Evolutionary conservation across 2,329 filamentous ascomycete genomes (phyloP).

Genomic region (Trichoderma polysporum): DNA sequence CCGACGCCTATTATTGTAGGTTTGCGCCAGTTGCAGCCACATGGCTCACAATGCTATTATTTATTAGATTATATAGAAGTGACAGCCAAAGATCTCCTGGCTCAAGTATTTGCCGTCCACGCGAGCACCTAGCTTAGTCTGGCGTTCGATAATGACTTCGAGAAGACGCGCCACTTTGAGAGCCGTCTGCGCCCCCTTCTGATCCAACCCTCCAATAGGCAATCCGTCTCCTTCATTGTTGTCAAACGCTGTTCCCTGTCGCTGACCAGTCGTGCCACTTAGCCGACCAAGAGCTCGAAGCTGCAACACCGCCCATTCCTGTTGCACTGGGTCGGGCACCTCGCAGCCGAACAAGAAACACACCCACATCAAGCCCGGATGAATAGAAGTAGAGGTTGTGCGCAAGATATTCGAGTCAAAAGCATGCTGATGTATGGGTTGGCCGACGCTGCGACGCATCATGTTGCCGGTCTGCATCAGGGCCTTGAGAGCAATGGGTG

Average conservation of each 20-base stretch:
- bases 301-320: conserved; percentile 7
- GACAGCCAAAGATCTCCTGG: conserved; percentile 8
- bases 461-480: background rate
- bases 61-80: conserved; percentile 6
- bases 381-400: background rate
- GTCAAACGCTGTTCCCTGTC: background rate
- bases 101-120: conserved; percentile 11
- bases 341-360: conserved; percentile 3
- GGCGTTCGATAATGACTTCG: conserved; percentile 5
- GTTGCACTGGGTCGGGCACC: background rate
- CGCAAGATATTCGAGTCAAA: background rate
- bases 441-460: conserved; percentile 1
- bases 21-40: background rate
- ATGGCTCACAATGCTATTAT: background rate
- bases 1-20: no score
- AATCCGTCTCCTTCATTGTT: background rate
- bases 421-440: background rate
- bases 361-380: conserved; percentile 9
- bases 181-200: conserved; percentile 11
- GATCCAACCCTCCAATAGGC: background rate
- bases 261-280: background rate
- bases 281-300: background rate
- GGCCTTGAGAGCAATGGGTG: background rate
- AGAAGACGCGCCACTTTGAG: conserved; percentile 11
- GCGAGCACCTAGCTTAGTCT: conserved; percentile 1